Evolutionary conservation across 805 yeast genomes (phyloP).

Genomic region (Hanseniaspora mollemarum): DNA sequence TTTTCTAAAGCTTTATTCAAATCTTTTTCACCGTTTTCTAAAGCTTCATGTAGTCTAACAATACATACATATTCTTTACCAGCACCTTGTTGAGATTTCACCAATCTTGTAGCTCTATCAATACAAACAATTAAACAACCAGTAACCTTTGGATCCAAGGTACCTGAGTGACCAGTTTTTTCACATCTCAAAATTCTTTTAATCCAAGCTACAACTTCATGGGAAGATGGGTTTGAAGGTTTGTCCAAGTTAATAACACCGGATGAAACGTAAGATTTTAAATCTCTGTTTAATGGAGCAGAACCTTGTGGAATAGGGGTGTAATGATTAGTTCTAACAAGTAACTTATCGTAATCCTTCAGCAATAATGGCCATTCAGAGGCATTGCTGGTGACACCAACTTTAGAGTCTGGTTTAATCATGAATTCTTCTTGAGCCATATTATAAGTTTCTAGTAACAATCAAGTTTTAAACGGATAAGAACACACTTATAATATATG

Average conservation of each 20-base stretch:
- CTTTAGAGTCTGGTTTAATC: constrained; percentile 72
- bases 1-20: constrained; percentile 80
- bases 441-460: too few relatives aligned
- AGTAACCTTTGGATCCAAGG: constrained; percentile 96
- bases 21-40: constrained; percentile 72
- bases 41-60: constrained; percentile 85
- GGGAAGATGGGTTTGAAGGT: constrained; percentile 96
- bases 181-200: constrained; percentile 90
- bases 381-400: constrained; percentile 70
- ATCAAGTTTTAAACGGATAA: too few relatives aligned
- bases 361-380: constrained; percentile 91
- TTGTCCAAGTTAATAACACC: constrained; percentile 97
- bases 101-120: constrained; percentile 95
- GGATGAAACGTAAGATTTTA: constrained; percentile 76
- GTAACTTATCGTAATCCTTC: constrained; percentile 84
- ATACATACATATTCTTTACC: constrained; percentile 99
- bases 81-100: constrained; percentile 98
- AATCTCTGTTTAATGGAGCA: constrained; percentile 87
- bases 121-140: constrained; percentile 97
- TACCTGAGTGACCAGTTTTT: constrained; percentile 98
- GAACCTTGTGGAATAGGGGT: constrained; percentile 95
- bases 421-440: constrained; percentile 45
- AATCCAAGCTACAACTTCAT: constrained; percentile 99
- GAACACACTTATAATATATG: too few relatives aligned
- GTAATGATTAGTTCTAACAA: constrained; percentile 93